phyloP scores from a whole-genome alignment of 371 early-diverging fungal genomes.

The Mortierella sp. region DNA sequence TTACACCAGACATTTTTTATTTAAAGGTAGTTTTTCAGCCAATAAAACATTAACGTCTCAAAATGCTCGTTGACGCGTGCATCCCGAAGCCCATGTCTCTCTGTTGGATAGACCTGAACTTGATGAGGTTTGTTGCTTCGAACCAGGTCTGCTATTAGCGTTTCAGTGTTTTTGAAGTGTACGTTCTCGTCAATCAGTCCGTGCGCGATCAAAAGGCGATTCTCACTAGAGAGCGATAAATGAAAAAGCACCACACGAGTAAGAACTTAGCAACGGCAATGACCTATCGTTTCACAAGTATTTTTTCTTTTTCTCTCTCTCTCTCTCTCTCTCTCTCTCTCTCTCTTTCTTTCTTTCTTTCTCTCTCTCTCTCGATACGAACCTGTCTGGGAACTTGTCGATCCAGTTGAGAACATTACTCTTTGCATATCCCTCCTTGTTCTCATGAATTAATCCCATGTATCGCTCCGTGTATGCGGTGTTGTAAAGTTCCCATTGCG shows the following conservation, averaged over 20 bases:
- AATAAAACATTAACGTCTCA: conserved; percentile 83
- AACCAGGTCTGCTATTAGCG: conserved; percentile 69
- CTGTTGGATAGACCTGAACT: conserved; percentile 78
- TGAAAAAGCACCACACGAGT: neutral
- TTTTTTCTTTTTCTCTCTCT: too few species aligned
- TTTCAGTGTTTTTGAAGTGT: conserved; percentile 77
- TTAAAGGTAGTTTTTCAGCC: conserved; percentile 72
- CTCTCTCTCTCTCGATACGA: neutral
- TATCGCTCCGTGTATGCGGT: conserved; percentile 87
- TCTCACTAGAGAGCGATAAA: conserved; percentile 57
- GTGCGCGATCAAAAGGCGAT: conserved; percentile 80
- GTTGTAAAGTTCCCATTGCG: conserved; percentile 81
- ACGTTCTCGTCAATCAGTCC: conserved; percentile 90
- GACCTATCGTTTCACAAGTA: neutral
- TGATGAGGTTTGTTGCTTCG: conserved; percentile 72
- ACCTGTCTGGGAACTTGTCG: conserved; percentile 74
- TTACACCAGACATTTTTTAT: neutral
- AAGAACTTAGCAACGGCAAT: neutral
- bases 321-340: neutral
- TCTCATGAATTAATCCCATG: conserved; percentile 72
- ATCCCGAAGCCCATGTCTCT: conserved; percentile 82
- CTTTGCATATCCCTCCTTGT: conserved; percentile 63
- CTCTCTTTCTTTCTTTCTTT: neutral
- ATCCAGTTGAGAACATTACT: conserved; percentile 69
- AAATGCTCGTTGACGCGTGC: conserved; percentile 82